Evolutionary conservation across 768 basidiomycete species (phyloP).

Genomic region (Mycena rosella): DNA sequence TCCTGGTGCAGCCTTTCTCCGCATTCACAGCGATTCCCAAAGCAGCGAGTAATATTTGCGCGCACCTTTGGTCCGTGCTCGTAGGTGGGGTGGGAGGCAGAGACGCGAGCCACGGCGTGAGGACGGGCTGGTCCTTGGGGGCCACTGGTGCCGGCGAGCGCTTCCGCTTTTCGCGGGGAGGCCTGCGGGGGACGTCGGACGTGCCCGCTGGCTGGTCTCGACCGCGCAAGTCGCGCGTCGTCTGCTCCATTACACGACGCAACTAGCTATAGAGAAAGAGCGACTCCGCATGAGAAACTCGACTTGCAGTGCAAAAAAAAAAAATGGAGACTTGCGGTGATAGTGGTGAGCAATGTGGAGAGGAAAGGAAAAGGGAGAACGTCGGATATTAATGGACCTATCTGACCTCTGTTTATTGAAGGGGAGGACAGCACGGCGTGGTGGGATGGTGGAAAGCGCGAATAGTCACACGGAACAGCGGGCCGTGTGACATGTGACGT

Average conservation of each 20-base stretch:
- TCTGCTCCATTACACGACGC: slow-evolving; percentile 17
- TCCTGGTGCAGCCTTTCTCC: slow-evolving; percentile 70
- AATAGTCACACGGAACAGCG: no score
- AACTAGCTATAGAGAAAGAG: no score
- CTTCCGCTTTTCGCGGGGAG: slow-evolving; percentile 31
- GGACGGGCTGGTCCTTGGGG: slow-evolving; percentile 27
- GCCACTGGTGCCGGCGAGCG: slow-evolving; percentile 28
- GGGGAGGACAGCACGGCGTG: no score
- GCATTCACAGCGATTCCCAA: neutral
- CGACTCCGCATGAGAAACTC: no score
- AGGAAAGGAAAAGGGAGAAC: no score
- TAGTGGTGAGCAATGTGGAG: no score
- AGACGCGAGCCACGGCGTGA: slow-evolving; percentile 29
- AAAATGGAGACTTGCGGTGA: no score
- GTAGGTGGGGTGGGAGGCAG: neutral
- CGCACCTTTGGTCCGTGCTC: slow-evolving; percentile 26
- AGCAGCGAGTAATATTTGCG: neutral
- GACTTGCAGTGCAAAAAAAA: no score
- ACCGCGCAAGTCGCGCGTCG: slow-evolving; percentile 13
- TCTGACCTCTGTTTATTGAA: no score
- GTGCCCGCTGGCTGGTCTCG: neutral
- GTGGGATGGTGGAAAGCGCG: no score
- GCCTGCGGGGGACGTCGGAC: slow-evolving; percentile 9
- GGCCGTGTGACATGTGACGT: neutral
- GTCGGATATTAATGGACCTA: no score